Percentiles rank a stretch among this genome's conserved stretches.
These are phyloP conservation scores for Entomortierella lignicola DNA, from an alignment of 192 early-diverging fungal genomes.

Conservation along the genomic window DNA sequence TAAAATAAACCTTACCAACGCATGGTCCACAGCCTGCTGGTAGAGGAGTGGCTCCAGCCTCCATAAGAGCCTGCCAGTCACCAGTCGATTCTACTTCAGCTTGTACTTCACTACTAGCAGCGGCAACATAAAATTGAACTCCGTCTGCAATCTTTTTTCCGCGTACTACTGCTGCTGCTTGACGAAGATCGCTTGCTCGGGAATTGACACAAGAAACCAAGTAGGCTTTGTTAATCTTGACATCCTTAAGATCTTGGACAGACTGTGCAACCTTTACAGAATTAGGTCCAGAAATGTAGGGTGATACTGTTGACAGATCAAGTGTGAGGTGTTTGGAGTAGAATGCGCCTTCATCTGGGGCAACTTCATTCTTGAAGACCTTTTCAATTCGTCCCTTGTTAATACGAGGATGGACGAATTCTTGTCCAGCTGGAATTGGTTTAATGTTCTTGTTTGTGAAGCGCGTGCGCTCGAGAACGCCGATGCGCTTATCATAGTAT, in stretches of 20 bases:
- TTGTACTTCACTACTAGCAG: slow-evolving; percentile 93
- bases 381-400: slow-evolving; percentile 60
- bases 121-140: slow-evolving; percentile 96
- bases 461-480: slow-evolving; percentile 59
- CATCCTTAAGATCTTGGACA: slow-evolving; percentile 75
- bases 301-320: slow-evolving; percentile 88
- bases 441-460: slow-evolving; percentile 66
- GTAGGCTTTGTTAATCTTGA: slow-evolving; percentile 96
- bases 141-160: slow-evolving; percentile 78
- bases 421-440: slow-evolving; percentile 52
- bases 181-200: slow-evolving; percentile 86
- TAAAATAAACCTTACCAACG: slow-evolving; percentile 67
- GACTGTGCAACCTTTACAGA: slow-evolving; percentile 94
- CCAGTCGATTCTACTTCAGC: slow-evolving; percentile 84
- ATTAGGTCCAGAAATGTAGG: slow-evolving; percentile 94
- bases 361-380: slow-evolving; percentile 56
- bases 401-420: slow-evolving; percentile 68
- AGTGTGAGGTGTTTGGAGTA: slow-evolving; percentile 91
- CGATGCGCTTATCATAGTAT: slow-evolving; percentile 77
- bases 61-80: slow-evolving; percentile 87
- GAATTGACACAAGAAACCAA: slow-evolving; percentile 97
- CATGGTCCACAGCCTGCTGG: slow-evolving; percentile 99
- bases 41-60: slow-evolving; percentile 89
- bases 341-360: slow-evolving; percentile 67
- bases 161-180: slow-evolving; percentile 85